Evolutionary conservation across 345 rosid genomes (phyloP), one percentile per base, ranked within the genome.

Genomic region (Toxicodendron radicans): DNA sequence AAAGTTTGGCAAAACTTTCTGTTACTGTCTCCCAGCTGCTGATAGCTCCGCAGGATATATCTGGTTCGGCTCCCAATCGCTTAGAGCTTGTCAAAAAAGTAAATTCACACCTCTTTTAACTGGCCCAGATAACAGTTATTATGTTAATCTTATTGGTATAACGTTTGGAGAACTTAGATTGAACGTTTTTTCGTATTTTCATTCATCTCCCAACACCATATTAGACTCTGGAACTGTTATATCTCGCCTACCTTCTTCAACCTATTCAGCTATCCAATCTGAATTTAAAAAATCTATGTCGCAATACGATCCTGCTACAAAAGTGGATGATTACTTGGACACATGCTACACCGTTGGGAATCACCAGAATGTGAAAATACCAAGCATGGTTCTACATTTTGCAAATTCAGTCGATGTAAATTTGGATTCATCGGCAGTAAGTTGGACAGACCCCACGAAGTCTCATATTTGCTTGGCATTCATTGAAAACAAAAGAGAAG

Each of bases 161-260:
- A 27, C 79, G 41, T 38, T 81, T 6, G 79, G 81, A 41, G 24
- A 63, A 7, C 43, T 10, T 38, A 78, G 59, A 32, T 13, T 79
- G 16, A 46, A 41, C 5, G 33, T 79, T 32, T 57, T 72, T 45
- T 51, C 67, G 7, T 2, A 3, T 41, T 2, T n/a, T 10, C 7
- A 3, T 10, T 64, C 68, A n/a, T 20, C 14, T 43, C 27, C 12
- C 21, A 65, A 48, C 5, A 65, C 81, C 2, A 63, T 71, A 0
- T 61, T 83, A 3, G 83, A 83, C 46, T 77, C 86, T 0, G 86
- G 86, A 8, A 79, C 85, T 9, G 48, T 67, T 2, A 60, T 82
- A 30, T 68, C 80, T 27, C 66, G 54, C 7, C 43, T 82, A 10
- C 80, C 82, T 7, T 32, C 70, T 0, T 11, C 58, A 0, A 62